Evolutionary conservation across 176 grass and related monocot genomes (phyloP).

Genomic region (Dendrocalamus sinicus): DNA sequence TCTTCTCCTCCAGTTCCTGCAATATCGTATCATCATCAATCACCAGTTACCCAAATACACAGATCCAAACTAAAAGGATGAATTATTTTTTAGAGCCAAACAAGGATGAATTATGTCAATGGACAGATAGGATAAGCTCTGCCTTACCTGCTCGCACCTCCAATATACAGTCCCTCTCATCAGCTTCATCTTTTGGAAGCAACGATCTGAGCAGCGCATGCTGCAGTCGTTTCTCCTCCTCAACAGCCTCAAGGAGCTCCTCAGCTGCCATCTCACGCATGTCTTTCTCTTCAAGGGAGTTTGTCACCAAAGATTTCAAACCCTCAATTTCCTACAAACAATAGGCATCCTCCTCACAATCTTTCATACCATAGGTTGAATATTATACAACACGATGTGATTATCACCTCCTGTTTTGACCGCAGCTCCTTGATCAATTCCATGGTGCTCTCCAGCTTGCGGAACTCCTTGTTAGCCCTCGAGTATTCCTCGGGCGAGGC

Average conservation of each 20-base stretch:
- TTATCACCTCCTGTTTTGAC: conserved; percentile 59
- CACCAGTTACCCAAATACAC: not conserved
- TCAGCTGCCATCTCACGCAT: conserved; percentile 77
- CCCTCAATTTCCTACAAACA: conserved; percentile 68
- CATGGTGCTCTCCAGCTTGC: conserved; percentile 54
- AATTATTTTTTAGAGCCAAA: not conserved
- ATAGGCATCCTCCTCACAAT: not conserved
- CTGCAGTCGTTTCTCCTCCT: conserved; percentile 63
- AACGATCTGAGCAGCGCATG: conserved; percentile 61
- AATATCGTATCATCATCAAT: conserved; percentile 34
- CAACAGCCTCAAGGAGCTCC: conserved; percentile 64
- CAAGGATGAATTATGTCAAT: not conserved
- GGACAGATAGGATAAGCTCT: conserved; percentile 6
- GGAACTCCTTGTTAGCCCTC: conserved; percentile 80
- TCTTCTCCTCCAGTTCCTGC: conserved; percentile 95
- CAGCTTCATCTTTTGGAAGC: conserved; percentile 95
- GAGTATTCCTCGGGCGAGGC: conserved; percentile 66
- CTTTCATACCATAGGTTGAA: not conserved
- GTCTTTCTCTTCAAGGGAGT: conserved; percentile 73
- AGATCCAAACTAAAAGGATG: not conserved
- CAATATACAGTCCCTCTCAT: conserved; percentile 83
- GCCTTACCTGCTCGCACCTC: conserved; percentile 87
- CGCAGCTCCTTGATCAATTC: conserved; percentile 62
- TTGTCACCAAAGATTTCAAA: conserved; percentile 64
- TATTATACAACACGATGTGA: not conserved